phyloP scores from a whole-genome alignment of 1,284 basidiomycete species.

The Boletellus sp. region DNA sequence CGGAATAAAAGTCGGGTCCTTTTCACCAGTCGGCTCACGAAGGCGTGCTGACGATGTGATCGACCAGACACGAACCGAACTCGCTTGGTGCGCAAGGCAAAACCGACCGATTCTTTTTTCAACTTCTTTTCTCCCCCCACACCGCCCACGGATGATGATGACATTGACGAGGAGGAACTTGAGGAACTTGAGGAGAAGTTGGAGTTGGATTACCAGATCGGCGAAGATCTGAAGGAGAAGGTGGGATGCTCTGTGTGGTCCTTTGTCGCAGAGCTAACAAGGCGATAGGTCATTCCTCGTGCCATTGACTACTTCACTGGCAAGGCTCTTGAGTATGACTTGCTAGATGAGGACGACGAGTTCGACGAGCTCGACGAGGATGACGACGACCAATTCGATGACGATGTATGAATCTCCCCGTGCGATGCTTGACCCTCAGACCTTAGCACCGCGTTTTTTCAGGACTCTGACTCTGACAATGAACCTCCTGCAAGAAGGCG shows the following conservation, averaged over 20 bases:
- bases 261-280: slow-evolving; percentile 9
- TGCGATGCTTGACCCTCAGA: slow-evolving; percentile 16
- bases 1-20: slow-evolving; percentile 85
- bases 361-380: slow-evolving; percentile 62
- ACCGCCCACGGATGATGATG: slow-evolving; percentile 69
- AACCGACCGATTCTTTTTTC: slow-evolving; percentile 92
- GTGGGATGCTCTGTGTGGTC: slow-evolving; percentile 36
- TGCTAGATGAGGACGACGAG: slow-evolving; percentile 70
- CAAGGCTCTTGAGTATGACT: slow-evolving; percentile 89
- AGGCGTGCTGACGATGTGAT: slow-evolving; percentile 5
- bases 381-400: slow-evolving; percentile 56
- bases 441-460: slow-evolving; percentile 23
- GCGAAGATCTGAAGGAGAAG: slow-evolving; percentile 98
- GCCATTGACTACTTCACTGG: slow-evolving; percentile 97
- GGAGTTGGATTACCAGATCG: slow-evolving; percentile 97
- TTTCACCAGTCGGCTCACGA: not conserved
- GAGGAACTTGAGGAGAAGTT: slow-evolving; percentile 90
- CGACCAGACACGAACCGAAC: slow-evolving; percentile 85
- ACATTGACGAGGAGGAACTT: slow-evolving; percentile 81
- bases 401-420: slow-evolving; percentile 40
- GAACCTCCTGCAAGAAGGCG: slow-evolving; percentile 57
- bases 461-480: slow-evolving; percentile 50
- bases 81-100: slow-evolving; percentile 85
- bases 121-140: slow-evolving; percentile 93
- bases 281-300: slow-evolving; percentile 80